A percentile compares a stretch with the other conserved stretches of the same genome.
Conservation (phyloP, 2,329 filamentous ascomycete genomes). For the Sporothrix humicola region DNA sequence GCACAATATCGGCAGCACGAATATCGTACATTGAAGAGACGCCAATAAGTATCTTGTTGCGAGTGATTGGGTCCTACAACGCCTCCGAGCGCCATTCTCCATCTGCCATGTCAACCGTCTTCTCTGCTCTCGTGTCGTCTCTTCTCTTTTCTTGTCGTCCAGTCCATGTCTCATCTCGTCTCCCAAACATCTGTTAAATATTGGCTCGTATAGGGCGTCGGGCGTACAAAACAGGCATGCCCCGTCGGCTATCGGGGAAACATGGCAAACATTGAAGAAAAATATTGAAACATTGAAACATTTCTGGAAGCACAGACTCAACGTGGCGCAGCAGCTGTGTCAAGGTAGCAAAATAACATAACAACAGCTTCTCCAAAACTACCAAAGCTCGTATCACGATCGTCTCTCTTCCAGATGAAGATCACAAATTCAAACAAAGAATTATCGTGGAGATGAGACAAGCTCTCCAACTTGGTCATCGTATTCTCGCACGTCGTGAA, state of each 20-base stretch:
- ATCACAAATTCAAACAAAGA: background rate
- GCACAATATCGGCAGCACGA: background rate
- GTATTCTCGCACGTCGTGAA: background rate
- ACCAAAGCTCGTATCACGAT: background rate
- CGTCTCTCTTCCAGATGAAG: background rate
- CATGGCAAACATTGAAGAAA: background rate
- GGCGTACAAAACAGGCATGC: background rate
- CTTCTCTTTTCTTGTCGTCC: background rate
- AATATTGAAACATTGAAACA: background rate
- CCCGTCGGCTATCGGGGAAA: background rate
- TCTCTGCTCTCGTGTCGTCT: background rate
- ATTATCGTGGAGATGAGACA: background rate
- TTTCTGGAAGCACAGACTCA: background rate
- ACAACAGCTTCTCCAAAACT: background rate
- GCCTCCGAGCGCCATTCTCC: background rate
- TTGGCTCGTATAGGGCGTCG: slow-evolving; percentile 13
- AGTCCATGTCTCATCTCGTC: background rate
- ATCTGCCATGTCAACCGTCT: slow-evolving; percentile 13
- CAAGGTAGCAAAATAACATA: background rate
- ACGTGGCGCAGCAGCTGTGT: slow-evolving; percentile 18
- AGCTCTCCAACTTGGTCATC: background rate
- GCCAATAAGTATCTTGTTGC: background rate
- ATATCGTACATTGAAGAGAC: too few relatives aligned
- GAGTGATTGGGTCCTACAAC: background rate
- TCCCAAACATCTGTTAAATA: background rate